Evolutionary conservation across 352 stramenopile species (phyloP).

Genomic region (Phytophthora aleatoria): DNA sequence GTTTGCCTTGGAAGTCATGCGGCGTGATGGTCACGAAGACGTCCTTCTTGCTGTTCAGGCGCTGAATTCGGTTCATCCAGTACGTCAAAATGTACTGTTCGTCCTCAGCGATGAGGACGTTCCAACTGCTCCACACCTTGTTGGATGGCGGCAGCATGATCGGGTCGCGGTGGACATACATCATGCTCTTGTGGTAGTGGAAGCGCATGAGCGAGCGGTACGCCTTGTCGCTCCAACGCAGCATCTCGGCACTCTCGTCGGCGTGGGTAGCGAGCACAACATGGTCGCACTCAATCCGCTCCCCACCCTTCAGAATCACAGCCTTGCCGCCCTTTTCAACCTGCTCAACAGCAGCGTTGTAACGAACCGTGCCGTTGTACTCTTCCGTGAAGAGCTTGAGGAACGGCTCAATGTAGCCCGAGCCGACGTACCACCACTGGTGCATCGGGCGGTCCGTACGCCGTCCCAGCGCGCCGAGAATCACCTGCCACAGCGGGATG

Average conservation of each 20-base stretch:
- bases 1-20: slow-evolving; percentile 71
- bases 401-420: slow-evolving; percentile 83
- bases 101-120: slow-evolving; percentile 84
- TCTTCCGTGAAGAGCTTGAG: slow-evolving; percentile 86
- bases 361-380: slow-evolving; percentile 79
- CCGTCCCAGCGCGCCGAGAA: slow-evolving; percentile 71
- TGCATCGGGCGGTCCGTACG: slow-evolving; percentile 83
- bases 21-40: slow-evolving; percentile 89
- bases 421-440: slow-evolving; percentile 87
- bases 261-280: slow-evolving; percentile 85
- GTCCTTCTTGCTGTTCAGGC: slow-evolving; percentile 84
- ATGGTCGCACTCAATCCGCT: slow-evolving; percentile 85
- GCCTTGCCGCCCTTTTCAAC: slow-evolving; percentile 84
- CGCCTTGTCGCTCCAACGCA: slow-evolving; percentile 70
- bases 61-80: slow-evolving; percentile 91
- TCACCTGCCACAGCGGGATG: slow-evolving; percentile 86
- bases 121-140: slow-evolving; percentile 86
- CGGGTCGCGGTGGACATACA: slow-evolving; percentile 85
- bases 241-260: slow-evolving; percentile 76
- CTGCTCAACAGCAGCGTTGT: slow-evolving; percentile 65
- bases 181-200: slow-evolving; percentile 89
- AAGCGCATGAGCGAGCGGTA: slow-evolving; percentile 79
- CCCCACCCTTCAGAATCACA: slow-evolving; percentile 69
- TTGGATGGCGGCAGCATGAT: slow-evolving; percentile 74
- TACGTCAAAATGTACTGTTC: slow-evolving; percentile 89